phyloP scores from a whole-genome alignment of 768 basidiomycete genomes.

The Stropharia rugosoannulata region DNA sequence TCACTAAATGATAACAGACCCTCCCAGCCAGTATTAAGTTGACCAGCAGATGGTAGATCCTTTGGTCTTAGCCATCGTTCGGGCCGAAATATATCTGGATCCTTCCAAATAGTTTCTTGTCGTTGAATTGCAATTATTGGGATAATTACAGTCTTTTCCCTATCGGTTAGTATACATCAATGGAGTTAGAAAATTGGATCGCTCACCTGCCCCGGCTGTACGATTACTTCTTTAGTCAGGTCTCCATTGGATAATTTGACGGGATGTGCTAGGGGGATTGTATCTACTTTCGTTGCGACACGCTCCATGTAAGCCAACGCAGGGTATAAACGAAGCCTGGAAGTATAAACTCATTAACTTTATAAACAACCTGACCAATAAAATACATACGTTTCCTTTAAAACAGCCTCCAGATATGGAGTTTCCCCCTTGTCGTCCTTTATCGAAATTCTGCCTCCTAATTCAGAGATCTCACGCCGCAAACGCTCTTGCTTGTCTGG shows the following conservation, averaged over 20 bases:
- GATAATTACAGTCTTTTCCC: slow-evolving; percentile 1
- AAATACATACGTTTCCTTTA: neutral
- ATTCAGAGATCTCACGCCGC: neutral
- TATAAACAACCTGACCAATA: neutral
- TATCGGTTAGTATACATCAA: neutral
- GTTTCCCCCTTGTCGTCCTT: neutral
- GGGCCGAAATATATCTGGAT: slow-evolving; percentile 1
- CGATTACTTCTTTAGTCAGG: neutral
- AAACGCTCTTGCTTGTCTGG: slow-evolving; percentile 1
- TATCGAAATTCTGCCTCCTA: neutral
- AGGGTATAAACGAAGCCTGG: slow-evolving; percentile 1
- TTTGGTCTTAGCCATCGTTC: neutral
- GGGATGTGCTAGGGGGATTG: neutral
- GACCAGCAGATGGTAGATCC: neutral
- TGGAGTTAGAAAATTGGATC: neutral
- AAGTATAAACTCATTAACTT: neutral
- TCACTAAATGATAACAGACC: slow-evolving; percentile 4
- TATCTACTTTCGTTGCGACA: neutral
- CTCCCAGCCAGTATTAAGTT: neutral
- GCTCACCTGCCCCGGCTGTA: slow-evolving; percentile 1
- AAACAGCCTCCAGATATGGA: slow-evolving; percentile 2
- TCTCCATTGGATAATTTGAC: neutral
- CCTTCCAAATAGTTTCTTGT: neutral
- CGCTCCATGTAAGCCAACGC: slow-evolving; percentile 7
- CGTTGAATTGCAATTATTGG: slow-evolving; percentile 1